Base-by-base conservation (phyloP, 345 rosid genomes). In the Citropsis articulata region DNA sequence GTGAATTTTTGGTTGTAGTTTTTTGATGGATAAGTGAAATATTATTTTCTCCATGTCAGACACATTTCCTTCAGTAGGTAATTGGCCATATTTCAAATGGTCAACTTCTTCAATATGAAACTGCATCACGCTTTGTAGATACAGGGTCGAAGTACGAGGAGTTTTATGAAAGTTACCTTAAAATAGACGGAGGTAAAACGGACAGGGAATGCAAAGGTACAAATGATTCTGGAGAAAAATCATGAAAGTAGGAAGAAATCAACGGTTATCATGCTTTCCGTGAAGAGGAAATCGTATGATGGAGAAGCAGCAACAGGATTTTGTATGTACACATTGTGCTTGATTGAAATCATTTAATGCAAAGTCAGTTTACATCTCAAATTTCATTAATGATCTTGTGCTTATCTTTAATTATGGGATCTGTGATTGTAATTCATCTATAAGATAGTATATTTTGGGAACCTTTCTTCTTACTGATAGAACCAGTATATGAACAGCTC, bases 251-350 rank as follows among this genome's bases (percentile, higher is more conserved):
- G 83, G 76, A 86, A 84, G 78, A 92, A 84, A 73, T 89, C 94
- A 0, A 81, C 87, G 0, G 91, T 93, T 22, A 83, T 89, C 64
- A 80, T 84, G 75, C 86, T 93, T 62, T 91, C 94, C 3, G 72
- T 93, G 57, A 93, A 83, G 73, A 88, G 93, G 83, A 90, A 83
- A 84, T 91, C 97, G 1, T 79, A 85, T 9, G 95, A 90, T 25
- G 91, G 88, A 77, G 87, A 84, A 53, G 92, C 88, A 76, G 77
- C 79, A 35, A 78, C 90, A 10, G 86, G 88, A 81, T 81, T 84
- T 45, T 81, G 90, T 88, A 86, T 82, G 93, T 67, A 62, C 19
- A 55, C 38, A 48, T 2, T 35, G 25, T 65, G 45, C 8, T 73
- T 25, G 28, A 21, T n/a, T 42, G 57, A 53, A 53, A 45, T 13